Conservation (phyloP, 345 rosid species). For the Brassica rapa region DNA sequence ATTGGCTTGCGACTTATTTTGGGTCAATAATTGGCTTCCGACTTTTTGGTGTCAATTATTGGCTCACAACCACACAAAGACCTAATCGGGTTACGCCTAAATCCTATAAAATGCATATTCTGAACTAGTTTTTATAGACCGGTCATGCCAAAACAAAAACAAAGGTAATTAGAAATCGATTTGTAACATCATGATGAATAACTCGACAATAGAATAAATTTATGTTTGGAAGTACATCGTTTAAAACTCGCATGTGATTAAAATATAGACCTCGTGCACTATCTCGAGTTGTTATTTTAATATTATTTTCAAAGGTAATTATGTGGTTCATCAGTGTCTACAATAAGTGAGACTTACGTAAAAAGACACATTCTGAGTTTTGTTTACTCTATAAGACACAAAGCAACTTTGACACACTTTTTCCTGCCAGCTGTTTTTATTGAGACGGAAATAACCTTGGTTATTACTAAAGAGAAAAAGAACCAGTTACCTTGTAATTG, state of each 20-base stretch:
- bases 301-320: slow-evolving; percentile 8
- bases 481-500: too few species aligned
- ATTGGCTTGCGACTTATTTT: not conserved
- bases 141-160: not conserved
- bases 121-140: not conserved
- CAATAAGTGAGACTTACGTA: too few species aligned
- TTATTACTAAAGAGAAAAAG: too few species aligned
- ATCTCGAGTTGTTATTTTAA: slow-evolving; percentile 4
- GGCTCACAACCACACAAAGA: not conserved
- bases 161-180: too few species aligned
- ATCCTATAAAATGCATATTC: not conserved
- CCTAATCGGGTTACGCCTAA: not conserved
- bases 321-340: slow-evolving; percentile 25
- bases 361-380: too few species aligned
- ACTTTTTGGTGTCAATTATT: not conserved
- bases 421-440: too few species aligned
- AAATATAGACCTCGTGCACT: slow-evolving; percentile 27
- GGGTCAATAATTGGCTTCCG: not conserved
- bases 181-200: too few species aligned
- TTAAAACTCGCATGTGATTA: not conserved
- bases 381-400: too few species aligned
- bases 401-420: too few species aligned
- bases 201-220: too few species aligned
- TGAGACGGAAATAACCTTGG: too few species aligned
- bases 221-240: too few species aligned